Evolutionary conservation across 495 filamentous ascomycete species (phyloP), one percentile per base, ranked within the genome.

Genomic region (Geoglossum glabrum): DNA sequence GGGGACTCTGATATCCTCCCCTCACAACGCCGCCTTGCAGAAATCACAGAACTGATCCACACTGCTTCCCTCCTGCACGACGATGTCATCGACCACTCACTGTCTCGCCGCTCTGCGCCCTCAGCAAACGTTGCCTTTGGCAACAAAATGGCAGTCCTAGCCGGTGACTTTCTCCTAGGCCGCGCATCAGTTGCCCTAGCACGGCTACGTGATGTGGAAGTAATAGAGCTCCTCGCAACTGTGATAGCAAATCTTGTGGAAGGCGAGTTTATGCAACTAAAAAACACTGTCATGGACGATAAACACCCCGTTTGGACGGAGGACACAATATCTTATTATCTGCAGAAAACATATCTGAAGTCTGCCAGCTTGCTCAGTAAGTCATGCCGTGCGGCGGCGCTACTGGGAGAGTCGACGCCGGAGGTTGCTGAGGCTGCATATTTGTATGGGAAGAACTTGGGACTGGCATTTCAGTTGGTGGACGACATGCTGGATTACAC

Each of bases 341-440:
- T 98, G n/a, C 87, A 96, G 67, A 98, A 98, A 75, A 97, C 92
- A 38, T 98, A 98, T 66, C 77, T 98, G 60, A 98, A 98, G 74
- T 90, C 87, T 4, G 92, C 92, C 21, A 89, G 85, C 63, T 73
- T 98, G 63, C 97, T 98, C 64, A 90, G 85, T 65, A 98, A 98
- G 68, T 89, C 84, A 11, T 97, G 92, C 69, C 80, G 92, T 46
- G 89, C 90, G 0, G 78, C 92, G 1, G 90, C 92, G 5, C 70
- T 98, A 27, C 77, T 98, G 15, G 90, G 93, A 25, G 77, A 84
- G 26, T 77, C 81, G 26, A 79, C 87, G 17, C 76, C 79, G 1
- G 79, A 83, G 62, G 85, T 90, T 17, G 85, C 95, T 1, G 87
- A 97, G 61, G 83, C 92, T 1, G 86, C 93, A 0, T 98, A 98